These are phyloP conservation scores for Penium margaritaceum DNA, from an alignment of 139 green algal genomes.

Conservation along the genomic window DNA sequence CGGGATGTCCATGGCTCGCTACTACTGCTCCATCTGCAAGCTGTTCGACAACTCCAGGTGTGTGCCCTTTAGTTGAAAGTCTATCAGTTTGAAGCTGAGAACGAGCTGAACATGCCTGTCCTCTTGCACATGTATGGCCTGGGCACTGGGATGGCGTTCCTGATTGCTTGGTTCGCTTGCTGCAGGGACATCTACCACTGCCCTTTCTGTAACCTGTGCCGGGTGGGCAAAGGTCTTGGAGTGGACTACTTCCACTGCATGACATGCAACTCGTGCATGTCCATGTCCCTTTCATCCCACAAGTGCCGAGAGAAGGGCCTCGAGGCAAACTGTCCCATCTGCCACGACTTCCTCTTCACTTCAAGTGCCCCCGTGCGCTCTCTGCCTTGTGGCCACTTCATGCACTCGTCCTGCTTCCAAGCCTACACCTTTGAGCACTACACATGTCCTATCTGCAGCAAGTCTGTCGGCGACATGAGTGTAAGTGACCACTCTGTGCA, in stretches of 20 bases:
- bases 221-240: conserved; percentile 67
- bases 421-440: conserved; percentile 79
- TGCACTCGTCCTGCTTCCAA: conserved; percentile 89
- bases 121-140: background rate
- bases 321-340: conserved; percentile 85
- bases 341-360: conserved; percentile 89
- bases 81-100: background rate
- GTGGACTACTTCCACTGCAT: conserved; percentile 97
- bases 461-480: conserved; percentile 88
- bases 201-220: conserved; percentile 97
- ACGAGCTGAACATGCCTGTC: background rate
- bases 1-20: conserved; percentile 63
- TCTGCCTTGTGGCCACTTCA: conserved; percentile 90
- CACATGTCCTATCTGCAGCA: conserved; percentile 90
- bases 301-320: conserved; percentile 76
- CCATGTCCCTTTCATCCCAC: conserved; percentile 71
- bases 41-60: conserved; percentile 75
- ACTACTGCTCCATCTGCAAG: conserved; percentile 95
- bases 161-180: background rate
- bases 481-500: conserved; percentile 36
- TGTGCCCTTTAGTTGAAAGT: background rate
- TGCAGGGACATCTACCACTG: conserved; percentile 90
- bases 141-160: background rate
- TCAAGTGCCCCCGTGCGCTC: conserved; percentile 62
- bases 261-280: conserved; percentile 96